phyloP scores from a whole-genome alignment of 306 rosid genomes.

The Glycine soja region DNA sequence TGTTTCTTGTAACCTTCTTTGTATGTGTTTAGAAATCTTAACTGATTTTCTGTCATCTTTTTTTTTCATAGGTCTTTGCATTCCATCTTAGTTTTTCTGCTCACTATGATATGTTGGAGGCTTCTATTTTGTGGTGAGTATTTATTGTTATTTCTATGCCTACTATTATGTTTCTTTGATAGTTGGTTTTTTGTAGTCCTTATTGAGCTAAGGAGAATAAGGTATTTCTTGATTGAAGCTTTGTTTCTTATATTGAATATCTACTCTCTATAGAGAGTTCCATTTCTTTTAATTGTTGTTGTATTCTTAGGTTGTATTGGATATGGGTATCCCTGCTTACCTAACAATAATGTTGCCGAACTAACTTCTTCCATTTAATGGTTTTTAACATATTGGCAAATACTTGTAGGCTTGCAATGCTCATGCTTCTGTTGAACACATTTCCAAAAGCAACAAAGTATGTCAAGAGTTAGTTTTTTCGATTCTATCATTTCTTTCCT shows the following conservation, averaged over 20 bases:
- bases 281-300: constrained; percentile 10
- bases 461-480: constrained; percentile 69
- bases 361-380: constrained; percentile 25
- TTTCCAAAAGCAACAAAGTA: constrained; percentile 66
- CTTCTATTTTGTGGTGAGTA: constrained; percentile 3
- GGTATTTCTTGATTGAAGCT: constrained; percentile 28
- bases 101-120: neutral
- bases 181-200: neutral
- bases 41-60: neutral
- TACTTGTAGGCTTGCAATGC: constrained; percentile 93
- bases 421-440: constrained; percentile 89
- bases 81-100: too few species aligned
- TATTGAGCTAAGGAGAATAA: constrained; percentile 24
- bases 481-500: constrained; percentile 39
- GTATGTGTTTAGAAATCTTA: neutral
- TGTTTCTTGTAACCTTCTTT: neutral
- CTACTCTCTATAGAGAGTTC: neutral
- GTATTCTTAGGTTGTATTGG: constrained; percentile 19
- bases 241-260: constrained; percentile 26
- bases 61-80: too few species aligned
- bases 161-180: constrained; percentile 9
- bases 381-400: constrained; percentile 45
- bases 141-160: constrained; percentile 24
- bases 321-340: constrained; percentile 23
- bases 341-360: constrained; percentile 32